Evolutionary conservation across 257 asterid species (phyloP).

Genomic region (Lycium barbarum): DNA sequence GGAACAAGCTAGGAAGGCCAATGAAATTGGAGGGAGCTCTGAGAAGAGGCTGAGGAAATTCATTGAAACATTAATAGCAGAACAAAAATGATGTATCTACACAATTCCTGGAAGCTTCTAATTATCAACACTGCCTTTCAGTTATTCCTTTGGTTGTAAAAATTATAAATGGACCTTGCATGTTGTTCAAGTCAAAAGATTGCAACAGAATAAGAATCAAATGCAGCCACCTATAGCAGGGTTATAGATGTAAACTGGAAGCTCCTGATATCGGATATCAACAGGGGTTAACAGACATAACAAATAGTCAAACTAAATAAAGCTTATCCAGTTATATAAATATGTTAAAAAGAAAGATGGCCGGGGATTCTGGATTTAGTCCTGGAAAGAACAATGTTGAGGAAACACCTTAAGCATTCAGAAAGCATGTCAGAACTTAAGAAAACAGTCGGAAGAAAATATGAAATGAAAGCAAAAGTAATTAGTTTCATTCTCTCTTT

Average conservation of each 20-base stretch:
- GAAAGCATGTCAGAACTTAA: not conserved
- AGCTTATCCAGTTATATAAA: not conserved
- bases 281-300: not conserved
- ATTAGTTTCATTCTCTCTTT: not conserved
- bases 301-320: not conserved
- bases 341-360: not conserved
- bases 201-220: not conserved
- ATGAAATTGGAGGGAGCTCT: slow-evolving; percentile 42
- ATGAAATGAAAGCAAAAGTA: not conserved
- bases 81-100: not conserved
- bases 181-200: not conserved
- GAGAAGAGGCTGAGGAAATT: slow-evolving; percentile 31
- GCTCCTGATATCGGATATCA: not conserved
- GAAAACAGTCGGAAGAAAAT: not conserved
- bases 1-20: slow-evolving; percentile 42
- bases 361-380: not conserved
- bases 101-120: not conserved
- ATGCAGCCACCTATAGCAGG: not conserved
- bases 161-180: not conserved
- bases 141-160: not conserved
- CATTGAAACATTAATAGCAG: slow-evolving; percentile 23
- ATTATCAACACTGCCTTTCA: not conserved
- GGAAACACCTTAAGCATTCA: not conserved
- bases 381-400: not conserved
- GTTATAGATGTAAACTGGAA: not conserved